phyloP scores from a whole-genome alignment of 352 stramenopile species.

The Phytophthora hibernalis region DNA sequence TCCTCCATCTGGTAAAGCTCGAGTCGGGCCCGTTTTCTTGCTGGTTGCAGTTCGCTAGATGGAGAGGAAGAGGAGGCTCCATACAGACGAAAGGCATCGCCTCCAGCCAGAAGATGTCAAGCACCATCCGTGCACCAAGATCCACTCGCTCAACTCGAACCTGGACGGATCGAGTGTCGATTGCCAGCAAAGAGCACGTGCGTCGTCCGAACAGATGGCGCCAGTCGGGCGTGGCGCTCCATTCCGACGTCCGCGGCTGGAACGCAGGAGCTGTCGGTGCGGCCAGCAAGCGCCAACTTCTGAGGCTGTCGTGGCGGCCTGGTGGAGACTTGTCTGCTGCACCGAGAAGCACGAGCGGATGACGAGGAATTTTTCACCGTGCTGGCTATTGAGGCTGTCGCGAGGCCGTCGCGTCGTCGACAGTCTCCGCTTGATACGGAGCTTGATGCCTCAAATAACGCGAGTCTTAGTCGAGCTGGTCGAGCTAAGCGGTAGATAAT shows the following conservation, averaged over 20 bases:
- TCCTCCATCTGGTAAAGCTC: conserved; percentile 29
- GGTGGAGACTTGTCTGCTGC: conserved; percentile 30
- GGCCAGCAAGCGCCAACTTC: conserved; percentile 22
- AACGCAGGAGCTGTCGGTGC: conserved; percentile 21
- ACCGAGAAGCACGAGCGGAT: conserved; percentile 42
- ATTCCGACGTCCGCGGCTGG: conserved; percentile 28
- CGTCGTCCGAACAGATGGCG: conserved; percentile 28
- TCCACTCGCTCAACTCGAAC: conserved; percentile 14
- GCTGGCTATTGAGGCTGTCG: conserved; percentile 19
- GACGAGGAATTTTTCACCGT: conserved; percentile 40
- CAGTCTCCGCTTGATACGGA: conserved; percentile 3
- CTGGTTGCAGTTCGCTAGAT: conserved; percentile 42
- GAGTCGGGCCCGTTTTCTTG: conserved; percentile 26
- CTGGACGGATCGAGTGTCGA: conserved; percentile 27
- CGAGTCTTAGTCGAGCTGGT: conserved; percentile 23
- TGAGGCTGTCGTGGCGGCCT: neutral
- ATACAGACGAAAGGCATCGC: conserved; percentile 9
- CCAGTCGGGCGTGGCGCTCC: conserved; percentile 17
- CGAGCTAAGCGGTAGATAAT: neutral
- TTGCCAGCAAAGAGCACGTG: conserved; percentile 31
- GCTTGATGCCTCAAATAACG: conserved; percentile 22
- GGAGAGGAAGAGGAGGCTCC: conserved; percentile 5
- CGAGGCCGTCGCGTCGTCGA: conserved; percentile 25
- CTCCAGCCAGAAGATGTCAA: conserved; percentile 26
- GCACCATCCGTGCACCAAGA: conserved; percentile 31